Conservation (phyloP, 768 basidiomycete species). For the Pulveroboletus frians region DNA sequence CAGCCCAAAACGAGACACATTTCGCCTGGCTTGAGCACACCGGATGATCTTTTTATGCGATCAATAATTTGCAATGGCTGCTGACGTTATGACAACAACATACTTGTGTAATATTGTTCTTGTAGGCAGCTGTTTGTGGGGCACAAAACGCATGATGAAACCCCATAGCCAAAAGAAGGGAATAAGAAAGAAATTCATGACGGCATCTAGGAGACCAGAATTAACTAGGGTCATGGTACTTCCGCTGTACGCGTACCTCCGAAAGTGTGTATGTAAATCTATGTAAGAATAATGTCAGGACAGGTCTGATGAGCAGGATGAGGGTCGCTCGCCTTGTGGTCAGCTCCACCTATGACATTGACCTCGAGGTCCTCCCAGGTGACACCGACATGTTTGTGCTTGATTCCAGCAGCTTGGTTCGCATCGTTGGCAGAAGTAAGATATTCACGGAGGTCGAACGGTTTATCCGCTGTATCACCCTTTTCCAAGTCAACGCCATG, state of each 20-base stretch:
- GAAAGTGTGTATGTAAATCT: constrained; percentile 56
- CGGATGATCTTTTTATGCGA: constrained; percentile 45
- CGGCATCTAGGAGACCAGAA: constrained; percentile 37
- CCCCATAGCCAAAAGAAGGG: constrained; percentile 48
- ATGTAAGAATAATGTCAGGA: not conserved
- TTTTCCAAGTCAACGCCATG: constrained; percentile 35
- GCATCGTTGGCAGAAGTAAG: constrained; percentile 63
- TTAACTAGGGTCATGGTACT: not conserved
- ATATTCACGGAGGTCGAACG: constrained; percentile 68
- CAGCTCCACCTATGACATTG: constrained; percentile 48
- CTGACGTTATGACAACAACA: constrained; percentile 6
- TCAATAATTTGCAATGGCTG: not conserved
- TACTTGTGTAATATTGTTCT: constrained; percentile 59
- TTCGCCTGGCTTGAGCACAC: constrained; percentile 70
- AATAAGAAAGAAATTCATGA: constrained; percentile 46
- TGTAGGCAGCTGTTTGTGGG: constrained; percentile 35
- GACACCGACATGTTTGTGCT: constrained; percentile 71
- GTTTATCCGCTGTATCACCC: constrained; percentile 32
- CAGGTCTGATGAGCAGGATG: not conserved
- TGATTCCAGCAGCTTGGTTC: constrained; percentile 58
- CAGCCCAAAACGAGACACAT: constrained; percentile 88
- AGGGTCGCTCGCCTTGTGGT: constrained; percentile 45
- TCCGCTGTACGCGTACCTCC: constrained; percentile 39
- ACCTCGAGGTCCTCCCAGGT: constrained; percentile 70
- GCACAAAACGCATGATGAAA: constrained; percentile 36